These are phyloP conservation scores for Graphilbum ipis-grandicollis DNA, from an alignment of 2,329 filamentous ascomycete species.

Conservation along the genomic window DNA sequence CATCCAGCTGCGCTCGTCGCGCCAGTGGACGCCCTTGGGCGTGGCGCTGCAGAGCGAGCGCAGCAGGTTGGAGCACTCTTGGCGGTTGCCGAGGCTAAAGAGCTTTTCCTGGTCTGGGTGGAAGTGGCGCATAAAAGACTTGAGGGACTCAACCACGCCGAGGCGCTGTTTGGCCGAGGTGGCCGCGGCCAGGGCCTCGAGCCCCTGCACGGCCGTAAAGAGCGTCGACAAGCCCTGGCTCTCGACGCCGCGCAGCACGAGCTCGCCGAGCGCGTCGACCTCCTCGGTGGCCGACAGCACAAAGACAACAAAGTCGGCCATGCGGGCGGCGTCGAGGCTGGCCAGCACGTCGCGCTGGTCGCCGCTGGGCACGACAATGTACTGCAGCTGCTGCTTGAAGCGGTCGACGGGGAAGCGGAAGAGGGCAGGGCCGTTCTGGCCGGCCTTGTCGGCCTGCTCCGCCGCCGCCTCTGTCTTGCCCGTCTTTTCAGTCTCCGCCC, in stretches of 20 bases:
- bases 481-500: constrained; percentile 12
- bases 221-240: constrained; percentile 88
- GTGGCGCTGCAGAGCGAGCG: constrained; percentile 80
- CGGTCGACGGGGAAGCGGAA: constrained; percentile 59
- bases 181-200: constrained; percentile 61
- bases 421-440: constrained; percentile 23
- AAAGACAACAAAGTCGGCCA: constrained; percentile 83
- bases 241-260: constrained; percentile 73
- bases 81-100: constrained; percentile 70
- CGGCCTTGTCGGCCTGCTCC: not conserved
- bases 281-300: constrained; percentile 69
- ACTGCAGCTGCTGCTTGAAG: constrained; percentile 90
- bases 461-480: not conserved
- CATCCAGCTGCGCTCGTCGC: constrained; percentile 93
- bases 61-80: constrained; percentile 83
- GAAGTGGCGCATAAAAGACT: constrained; percentile 87
- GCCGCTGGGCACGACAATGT: constrained; percentile 34
- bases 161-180: constrained; percentile 64
- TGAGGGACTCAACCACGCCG: constrained; percentile 65
- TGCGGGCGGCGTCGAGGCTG: constrained; percentile 68
- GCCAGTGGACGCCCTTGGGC: constrained; percentile 88
- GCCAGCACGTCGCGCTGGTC: constrained; percentile 55
- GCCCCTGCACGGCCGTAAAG: constrained; percentile 66
- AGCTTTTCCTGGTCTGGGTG: constrained; percentile 86
- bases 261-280: constrained; percentile 69